phyloP scores from a whole-genome alignment of 768 basidiomycete genomes.

The Coprinellus micaceus region DNA sequence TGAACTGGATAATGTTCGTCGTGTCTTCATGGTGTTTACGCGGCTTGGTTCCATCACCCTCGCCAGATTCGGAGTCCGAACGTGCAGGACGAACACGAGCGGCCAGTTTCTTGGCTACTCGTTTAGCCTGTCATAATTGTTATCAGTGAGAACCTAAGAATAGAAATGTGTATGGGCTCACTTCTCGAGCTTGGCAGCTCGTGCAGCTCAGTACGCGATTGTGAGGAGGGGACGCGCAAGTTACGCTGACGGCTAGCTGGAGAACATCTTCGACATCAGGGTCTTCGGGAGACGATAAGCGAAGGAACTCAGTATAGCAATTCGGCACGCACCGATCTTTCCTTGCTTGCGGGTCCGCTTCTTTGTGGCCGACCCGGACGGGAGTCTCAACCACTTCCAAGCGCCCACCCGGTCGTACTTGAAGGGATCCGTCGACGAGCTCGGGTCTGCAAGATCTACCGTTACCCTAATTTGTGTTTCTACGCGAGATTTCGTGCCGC shows the following conservation, averaged over 20 bases:
- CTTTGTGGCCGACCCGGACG: constrained; percentile 81
- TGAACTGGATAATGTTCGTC: constrained; percentile 90
- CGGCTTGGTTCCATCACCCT: constrained; percentile 39
- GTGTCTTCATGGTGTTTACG: constrained; percentile 62
- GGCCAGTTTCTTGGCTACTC: constrained; percentile 84
- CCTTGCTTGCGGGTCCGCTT: constrained; percentile 79
- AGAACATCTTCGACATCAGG: constrained; percentile 67
- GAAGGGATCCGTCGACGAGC: constrained; percentile 54
- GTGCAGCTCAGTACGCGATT: constrained; percentile 76
- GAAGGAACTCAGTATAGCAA: background rate
- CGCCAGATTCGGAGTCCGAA: constrained; percentile 70
- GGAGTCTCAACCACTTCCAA: constrained; percentile 85
- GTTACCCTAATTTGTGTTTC: constrained; percentile 90
- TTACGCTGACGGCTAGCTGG: constrained; percentile 67
- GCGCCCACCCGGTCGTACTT: constrained; percentile 82
- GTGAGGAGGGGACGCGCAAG: constrained; percentile 78
- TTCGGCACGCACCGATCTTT: constrained; percentile 58
- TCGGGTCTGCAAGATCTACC: constrained; percentile 71
- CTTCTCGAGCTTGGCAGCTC: constrained; percentile 87
- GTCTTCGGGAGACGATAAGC: constrained; percentile 38
- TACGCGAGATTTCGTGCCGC: constrained; percentile 88
- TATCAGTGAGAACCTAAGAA: background rate
- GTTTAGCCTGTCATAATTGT: constrained; percentile 60
- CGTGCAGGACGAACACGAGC: constrained; percentile 76
- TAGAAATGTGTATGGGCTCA: constrained; percentile 26